phyloP scores from a whole-genome alignment of 1,139 yeast species.

The Petasospora rhodanensis region DNA sequence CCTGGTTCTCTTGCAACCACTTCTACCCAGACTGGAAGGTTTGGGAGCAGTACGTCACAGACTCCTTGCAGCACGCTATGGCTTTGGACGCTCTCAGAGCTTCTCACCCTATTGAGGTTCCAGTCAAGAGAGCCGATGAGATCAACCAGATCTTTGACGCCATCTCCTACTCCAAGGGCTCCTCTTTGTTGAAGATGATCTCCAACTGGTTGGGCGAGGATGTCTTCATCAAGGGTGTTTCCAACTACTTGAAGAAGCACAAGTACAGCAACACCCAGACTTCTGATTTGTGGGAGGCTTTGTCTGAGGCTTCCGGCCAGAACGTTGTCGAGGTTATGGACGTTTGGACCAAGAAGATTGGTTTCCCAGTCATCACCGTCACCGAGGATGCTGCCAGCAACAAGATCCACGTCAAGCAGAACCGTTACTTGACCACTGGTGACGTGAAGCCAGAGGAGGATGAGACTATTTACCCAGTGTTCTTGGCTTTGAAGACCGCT shows the following conservation, averaged over 20 bases:
- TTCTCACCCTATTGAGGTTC: constrained; percentile 77
- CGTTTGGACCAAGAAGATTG: constrained; percentile 78
- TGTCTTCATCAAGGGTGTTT: constrained; percentile 63
- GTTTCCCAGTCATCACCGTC: constrained; percentile 77
- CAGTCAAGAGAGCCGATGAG: constrained; percentile 67
- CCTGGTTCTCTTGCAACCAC: constrained; percentile 61
- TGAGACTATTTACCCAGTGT: constrained; percentile 73
- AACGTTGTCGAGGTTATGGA: constrained; percentile 72
- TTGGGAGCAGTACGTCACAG: constrained; percentile 59
- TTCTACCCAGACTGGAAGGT: constrained; percentile 72
- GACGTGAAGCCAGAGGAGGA: constrained; percentile 74
- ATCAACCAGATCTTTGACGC: constrained; percentile 77
- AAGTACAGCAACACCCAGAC: constrained; percentile 76
- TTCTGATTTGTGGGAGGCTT: constrained; percentile 73
- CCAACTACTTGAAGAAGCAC: constrained; percentile 60
- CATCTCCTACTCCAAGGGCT: constrained; percentile 72
- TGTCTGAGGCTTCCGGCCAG: constrained; percentile 68
- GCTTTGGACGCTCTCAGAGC: constrained; percentile 64
- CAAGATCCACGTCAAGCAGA: constrained; percentile 54
- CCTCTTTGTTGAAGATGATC: constrained; percentile 69
- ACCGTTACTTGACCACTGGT: constrained; percentile 75
- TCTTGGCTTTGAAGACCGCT: constrained; percentile 69
- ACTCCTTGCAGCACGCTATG: constrained; percentile 60
- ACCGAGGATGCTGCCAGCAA: constrained; percentile 39
- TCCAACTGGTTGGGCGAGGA: constrained; percentile 66